Percentiles rank a stretch among this genome's conserved stretches.
Conservation (phyloP, 768 basidiomycete species). For the Tylopilus intermedius region DNA sequence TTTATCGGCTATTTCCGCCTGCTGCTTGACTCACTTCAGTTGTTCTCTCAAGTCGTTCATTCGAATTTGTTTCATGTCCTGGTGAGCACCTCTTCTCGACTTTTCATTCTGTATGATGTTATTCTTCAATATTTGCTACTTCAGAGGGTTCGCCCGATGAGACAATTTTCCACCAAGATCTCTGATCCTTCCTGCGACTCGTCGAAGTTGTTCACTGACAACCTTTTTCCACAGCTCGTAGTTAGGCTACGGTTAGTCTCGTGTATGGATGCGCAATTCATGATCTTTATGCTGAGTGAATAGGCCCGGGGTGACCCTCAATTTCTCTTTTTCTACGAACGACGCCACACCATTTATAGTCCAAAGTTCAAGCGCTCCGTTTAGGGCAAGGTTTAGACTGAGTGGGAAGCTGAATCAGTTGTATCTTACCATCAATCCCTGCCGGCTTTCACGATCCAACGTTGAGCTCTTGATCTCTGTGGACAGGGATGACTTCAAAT, state of each 20-base stretch:
- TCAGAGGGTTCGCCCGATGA: constrained; percentile 57
- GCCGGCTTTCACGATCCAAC: no score
- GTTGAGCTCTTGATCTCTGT: no score
- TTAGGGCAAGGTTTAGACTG: no score
- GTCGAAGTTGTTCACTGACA: constrained; percentile 4
- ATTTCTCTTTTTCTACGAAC: no score
- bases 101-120: constrained; percentile 34
- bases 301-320: no score
- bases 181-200: constrained; percentile 38
- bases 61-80: background rate
- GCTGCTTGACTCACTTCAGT: background rate
- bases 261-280: background rate
- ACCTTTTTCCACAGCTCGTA: background rate
- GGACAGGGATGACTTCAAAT: constrained; percentile 14
- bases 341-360: no score
- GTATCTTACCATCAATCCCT: no score
- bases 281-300: background rate
- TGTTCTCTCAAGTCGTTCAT: background rate
- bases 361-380: no score
- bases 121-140: constrained; percentile 63
- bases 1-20: constrained; percentile 34
- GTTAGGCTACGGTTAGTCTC: background rate
- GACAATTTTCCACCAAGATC: constrained; percentile 68
- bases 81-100: constrained; percentile 14
- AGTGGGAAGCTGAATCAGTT: no score